Conservation (phyloP, 371 early-diverging fungal species). For the Mucor velutinosus region DNA sequence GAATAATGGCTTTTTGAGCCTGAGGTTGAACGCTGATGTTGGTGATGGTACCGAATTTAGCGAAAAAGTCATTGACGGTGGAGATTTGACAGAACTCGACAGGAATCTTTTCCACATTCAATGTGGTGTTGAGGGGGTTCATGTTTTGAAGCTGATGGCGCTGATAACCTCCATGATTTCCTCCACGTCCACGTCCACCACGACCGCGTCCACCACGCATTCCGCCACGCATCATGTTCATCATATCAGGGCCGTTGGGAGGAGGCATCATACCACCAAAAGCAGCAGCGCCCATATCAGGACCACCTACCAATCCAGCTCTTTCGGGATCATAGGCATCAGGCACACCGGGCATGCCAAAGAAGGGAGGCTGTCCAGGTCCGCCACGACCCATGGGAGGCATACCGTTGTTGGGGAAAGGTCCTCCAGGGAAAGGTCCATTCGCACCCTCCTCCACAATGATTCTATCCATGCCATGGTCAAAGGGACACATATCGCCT, state of each 20-base stretch:
- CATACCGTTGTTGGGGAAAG: slow-evolving; percentile 25
- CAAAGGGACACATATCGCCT: slow-evolving; percentile 81
- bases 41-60: slow-evolving; percentile 71
- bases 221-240: slow-evolving; percentile 19
- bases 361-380: slow-evolving; percentile 22
- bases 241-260: slow-evolving; percentile 6
- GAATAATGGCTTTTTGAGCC: slow-evolving; percentile 62
- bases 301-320: slow-evolving; percentile 28
- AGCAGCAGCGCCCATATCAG: slow-evolving; percentile 5
- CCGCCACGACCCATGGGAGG: slow-evolving; percentile 16
- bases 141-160: slow-evolving; percentile 19
- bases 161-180: slow-evolving; percentile 31
- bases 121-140: slow-evolving; percentile 48
- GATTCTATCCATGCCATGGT: slow-evolving; percentile 77
- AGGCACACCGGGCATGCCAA: slow-evolving; percentile 20
- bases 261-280: slow-evolving; percentile 15
- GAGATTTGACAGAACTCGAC: slow-evolving; percentile 63
- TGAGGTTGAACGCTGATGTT: slow-evolving; percentile 68
- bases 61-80: slow-evolving; percentile 73
- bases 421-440: slow-evolving; percentile 22
- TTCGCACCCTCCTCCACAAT: slow-evolving; percentile 64
- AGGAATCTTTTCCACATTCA: slow-evolving; percentile 80
- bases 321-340: slow-evolving; percentile 58
- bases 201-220: slow-evolving; percentile 14
- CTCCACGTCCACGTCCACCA: slow-evolving; percentile 35